Evolutionary conservation across 495 filamentous ascomycete genomes (phyloP).

Genomic region (Letharia columbiana): DNA sequence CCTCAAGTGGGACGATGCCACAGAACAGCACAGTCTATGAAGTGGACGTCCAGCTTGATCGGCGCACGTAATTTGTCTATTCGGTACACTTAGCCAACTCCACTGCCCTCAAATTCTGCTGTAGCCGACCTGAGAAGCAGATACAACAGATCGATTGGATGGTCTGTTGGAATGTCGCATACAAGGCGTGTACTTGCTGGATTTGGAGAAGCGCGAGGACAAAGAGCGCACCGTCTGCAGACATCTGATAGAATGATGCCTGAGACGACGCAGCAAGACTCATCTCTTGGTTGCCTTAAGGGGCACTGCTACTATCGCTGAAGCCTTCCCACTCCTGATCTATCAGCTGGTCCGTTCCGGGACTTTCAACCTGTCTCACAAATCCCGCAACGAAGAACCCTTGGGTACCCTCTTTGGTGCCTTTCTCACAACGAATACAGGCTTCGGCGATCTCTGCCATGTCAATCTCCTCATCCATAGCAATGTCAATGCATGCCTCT

Average conservation of each 20-base stretch:
- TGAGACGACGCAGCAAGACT: neutral
- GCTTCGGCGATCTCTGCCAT: constrained; percentile 53
- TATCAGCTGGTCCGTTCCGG: constrained; percentile 10
- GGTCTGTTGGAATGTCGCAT: neutral
- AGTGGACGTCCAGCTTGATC: no score
- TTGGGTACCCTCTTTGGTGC: constrained; percentile 66
- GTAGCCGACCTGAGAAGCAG: no score
- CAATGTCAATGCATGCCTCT: constrained; percentile 28
- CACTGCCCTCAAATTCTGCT: no score
- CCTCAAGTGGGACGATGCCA: no score
- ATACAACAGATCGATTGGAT: neutral
- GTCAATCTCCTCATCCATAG: constrained; percentile 29
- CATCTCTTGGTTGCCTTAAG: neutral
- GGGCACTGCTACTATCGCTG: neutral
- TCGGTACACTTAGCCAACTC: no score
- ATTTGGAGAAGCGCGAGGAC: neutral
- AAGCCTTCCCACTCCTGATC: constrained; percentile 42
- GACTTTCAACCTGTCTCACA: constrained; percentile 38
- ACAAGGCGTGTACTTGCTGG: neutral
- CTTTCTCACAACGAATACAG: constrained; percentile 74
- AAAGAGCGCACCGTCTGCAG: neutral
- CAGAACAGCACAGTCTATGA: no score
- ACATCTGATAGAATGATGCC: neutral
- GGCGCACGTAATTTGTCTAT: no score
- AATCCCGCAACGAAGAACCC: constrained; percentile 67